Evolutionary conservation across 2,329 filamentous ascomycete genomes (phyloP).

Genomic region (Colletotrichum costaricense): DNA sequence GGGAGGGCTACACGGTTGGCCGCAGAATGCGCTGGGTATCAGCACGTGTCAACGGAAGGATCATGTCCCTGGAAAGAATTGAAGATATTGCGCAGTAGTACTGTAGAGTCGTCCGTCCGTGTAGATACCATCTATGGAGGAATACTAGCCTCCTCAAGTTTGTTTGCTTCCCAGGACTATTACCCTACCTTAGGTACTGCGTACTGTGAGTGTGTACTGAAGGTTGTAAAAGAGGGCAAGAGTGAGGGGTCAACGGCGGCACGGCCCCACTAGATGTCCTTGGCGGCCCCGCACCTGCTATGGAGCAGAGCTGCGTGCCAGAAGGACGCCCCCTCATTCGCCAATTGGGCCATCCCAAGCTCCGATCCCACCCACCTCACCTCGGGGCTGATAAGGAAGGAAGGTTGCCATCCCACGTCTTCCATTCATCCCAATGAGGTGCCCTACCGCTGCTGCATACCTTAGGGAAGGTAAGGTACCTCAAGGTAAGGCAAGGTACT

Average conservation of each 20-base stretch:
- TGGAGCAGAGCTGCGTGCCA: constrained; percentile 13
- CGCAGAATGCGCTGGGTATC: constrained; percentile 1
- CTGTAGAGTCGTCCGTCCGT: no score
- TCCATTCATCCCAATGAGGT: no score
- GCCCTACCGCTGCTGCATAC: no score
- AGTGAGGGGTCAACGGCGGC: constrained; percentile 5
- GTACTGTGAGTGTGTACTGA: no score
- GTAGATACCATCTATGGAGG: no score
- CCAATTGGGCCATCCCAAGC: constrained; percentile 15
- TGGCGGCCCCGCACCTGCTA: neutral
- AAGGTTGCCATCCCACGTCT: constrained; percentile 5
- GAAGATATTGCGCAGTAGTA: no score
- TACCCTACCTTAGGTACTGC: no score
- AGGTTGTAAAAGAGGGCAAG: no score
- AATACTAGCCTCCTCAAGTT: no score
- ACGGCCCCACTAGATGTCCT: constrained; percentile 5
- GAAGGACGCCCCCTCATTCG: constrained; percentile 20
- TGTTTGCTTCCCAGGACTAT: no score
- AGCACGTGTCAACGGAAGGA: constrained; percentile 19
- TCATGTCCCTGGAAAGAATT: neutral
- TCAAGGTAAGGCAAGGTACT: no score
- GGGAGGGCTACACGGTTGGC: neutral
- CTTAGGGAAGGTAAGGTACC: no score
- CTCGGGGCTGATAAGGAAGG: constrained; percentile 19
- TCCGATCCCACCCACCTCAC: neutral